A percentile compares a stretch with the other conserved stretches of the same genome.
phyloP scores from a whole-genome alignment of 2,329 filamentous ascomycete species.

The Cladobotryum mycophilum region DNA sequence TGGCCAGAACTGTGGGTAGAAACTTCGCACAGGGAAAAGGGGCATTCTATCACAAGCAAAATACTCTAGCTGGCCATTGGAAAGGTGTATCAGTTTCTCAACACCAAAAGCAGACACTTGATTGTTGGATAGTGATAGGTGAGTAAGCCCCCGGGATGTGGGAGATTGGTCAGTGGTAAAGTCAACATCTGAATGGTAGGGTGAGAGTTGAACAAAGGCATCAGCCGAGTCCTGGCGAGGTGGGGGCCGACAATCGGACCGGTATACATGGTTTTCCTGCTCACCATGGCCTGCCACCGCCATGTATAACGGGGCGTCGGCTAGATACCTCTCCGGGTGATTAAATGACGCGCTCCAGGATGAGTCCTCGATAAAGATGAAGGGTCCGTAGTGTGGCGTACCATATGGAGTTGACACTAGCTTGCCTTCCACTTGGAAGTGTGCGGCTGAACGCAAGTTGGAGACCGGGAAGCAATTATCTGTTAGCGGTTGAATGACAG shows the following conservation, averaged over 20 bases:
- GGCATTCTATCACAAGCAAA: conserved; percentile 44
- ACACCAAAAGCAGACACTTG: conserved; percentile 39
- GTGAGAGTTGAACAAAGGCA: conserved; percentile 16
- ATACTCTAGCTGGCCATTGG: conserved; percentile 43
- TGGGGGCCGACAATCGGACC: conserved; percentile 24
- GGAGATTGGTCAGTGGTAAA: conserved; percentile 16
- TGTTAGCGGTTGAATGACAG: conserved; percentile 26
- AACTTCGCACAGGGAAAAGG: conserved; percentile 19
- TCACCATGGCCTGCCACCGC: conserved; percentile 13
- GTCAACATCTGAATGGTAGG: conserved; percentile 16
- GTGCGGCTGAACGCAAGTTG: conserved; percentile 29
- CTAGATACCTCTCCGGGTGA: conserved; percentile 42
- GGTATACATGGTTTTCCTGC: conserved; percentile 20
- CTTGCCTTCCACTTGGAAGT: conserved; percentile 42
- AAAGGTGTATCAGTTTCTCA: conserved; percentile 35
- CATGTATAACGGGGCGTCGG: conserved; percentile 38
- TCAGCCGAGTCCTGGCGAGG: conserved; percentile 25
- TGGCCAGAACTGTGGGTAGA: conserved; percentile 19
- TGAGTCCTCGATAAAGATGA: conserved; percentile 43
- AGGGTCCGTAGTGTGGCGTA: conserved; percentile 32
- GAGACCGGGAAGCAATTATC: conserved; percentile 26
- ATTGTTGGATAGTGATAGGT: conserved; percentile 49
- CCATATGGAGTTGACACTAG: conserved; percentile 26
- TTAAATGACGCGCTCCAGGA: conserved; percentile 36
- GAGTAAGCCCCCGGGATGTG: conserved; percentile 37